phyloP scores from a whole-genome alignment of 2,329 filamentous ascomycete species.

The Apiospora saccharicola region DNA sequence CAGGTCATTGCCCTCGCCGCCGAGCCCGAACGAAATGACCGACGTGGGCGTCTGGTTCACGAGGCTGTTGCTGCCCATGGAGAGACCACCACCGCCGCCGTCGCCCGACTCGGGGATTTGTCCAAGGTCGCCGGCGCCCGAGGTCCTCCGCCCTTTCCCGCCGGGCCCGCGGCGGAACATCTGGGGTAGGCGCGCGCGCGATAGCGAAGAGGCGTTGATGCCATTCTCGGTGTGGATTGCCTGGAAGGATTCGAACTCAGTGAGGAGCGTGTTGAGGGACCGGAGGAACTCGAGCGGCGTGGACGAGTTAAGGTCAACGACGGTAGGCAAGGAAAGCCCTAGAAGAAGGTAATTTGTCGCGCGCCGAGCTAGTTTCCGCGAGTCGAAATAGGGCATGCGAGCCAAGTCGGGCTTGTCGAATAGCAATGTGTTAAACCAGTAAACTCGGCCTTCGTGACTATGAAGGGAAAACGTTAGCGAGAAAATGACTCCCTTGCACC shows the following conservation, averaged over 20 bases:
- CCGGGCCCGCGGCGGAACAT: slow-evolving; percentile 78
- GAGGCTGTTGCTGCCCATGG: slow-evolving; percentile 33
- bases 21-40: slow-evolving; percentile 60
- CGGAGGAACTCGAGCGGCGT: slow-evolving; percentile 86
- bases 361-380: slow-evolving; percentile 83
- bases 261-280: slow-evolving; percentile 82
- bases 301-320: slow-evolving; percentile 85
- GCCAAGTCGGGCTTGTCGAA: slow-evolving; percentile 84
- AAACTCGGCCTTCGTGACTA: slow-evolving; percentile 91
- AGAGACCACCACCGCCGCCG: slow-evolving; percentile 29
- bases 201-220: slow-evolving; percentile 71
- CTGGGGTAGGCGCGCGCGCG: slow-evolving; percentile 79
- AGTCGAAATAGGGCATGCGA: slow-evolving; percentile 85
- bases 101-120: slow-evolving; percentile 33
- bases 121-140: slow-evolving; percentile 52
- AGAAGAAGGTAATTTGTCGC: slow-evolving; percentile 94
- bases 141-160: slow-evolving; percentile 64
- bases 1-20: slow-evolving; percentile 70
- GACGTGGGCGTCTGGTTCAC: slow-evolving; percentile 46
- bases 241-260: slow-evolving; percentile 95
- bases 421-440: slow-evolving; percentile 98
- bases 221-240: slow-evolving; percentile 83
- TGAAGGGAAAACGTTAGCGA: neutral
- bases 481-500: neutral
- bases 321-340: slow-evolving; percentile 86